Conservation (phyloP, 2,329 filamentous ascomycete species). For the Calonectria multiphialidica region DNA sequence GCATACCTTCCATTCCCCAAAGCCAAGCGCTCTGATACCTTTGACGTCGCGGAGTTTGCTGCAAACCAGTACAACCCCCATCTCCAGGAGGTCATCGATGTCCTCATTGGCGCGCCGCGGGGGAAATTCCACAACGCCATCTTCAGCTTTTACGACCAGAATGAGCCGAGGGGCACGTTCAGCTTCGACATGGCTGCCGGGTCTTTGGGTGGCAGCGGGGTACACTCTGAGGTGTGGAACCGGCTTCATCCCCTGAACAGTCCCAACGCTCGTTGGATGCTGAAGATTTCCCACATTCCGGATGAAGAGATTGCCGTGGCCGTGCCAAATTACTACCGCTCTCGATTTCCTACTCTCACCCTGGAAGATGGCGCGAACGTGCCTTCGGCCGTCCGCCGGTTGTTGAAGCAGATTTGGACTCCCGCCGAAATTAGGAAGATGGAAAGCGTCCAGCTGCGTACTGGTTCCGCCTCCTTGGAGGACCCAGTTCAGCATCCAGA, state of each 20-base stretch:
- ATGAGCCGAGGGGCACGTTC: background rate
- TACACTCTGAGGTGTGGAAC: conserved; percentile 29
- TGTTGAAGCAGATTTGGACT: background rate
- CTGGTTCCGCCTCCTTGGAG: background rate
- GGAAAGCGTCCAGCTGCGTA: background rate
- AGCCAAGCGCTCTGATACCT: background rate
- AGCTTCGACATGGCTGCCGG: background rate
- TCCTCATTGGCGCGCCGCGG: conserved; percentile 36
- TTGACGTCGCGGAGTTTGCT: conserved; percentile 32
- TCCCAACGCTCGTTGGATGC: conserved; percentile 28
- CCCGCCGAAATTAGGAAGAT: background rate
- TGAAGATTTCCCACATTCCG: conserved; percentile 17
- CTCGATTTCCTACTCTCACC: background rate
- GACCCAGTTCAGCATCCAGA: background rate
- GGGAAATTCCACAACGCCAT: conserved; percentile 28
- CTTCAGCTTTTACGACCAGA: conserved; percentile 30
- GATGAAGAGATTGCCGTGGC: conserved; percentile 17
- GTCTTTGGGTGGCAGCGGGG: conserved; percentile 33
- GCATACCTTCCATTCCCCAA: conserved; percentile 41
- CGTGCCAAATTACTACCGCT: conserved; percentile 35
- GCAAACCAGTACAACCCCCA: conserved; percentile 43
- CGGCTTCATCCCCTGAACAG: conserved; percentile 33
- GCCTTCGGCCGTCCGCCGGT: background rate
- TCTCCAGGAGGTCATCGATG: conserved; percentile 40
- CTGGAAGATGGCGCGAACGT: background rate